Base-by-base conservation (phyloP, 306 rosid species). In the Corylus americana region DNA sequence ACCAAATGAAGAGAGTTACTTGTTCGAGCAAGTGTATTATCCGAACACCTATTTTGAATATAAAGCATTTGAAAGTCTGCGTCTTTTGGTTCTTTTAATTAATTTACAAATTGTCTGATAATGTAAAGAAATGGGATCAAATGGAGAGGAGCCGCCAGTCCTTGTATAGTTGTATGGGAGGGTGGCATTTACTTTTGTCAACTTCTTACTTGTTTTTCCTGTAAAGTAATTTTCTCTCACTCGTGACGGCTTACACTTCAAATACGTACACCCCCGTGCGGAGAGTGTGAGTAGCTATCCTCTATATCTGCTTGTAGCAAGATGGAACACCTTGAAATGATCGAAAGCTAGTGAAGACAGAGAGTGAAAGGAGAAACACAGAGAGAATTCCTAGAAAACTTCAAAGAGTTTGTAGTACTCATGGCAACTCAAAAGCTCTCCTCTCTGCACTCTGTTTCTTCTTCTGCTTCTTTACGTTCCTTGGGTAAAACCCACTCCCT, bases 361-460 rank as follows among this genome's bases (percentile, higher is more conserved):
- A 12, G 17, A 68, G 59, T 16, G 63, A 62, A 22, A 53, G 67
- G 14, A 35, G 11, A 20, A 59, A 20, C 25, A 42, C 45, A 42
- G 8, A 59, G 0, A 22, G 0, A 22, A 22, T 58, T 58, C 71
- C 11, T 37, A 37, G 71, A 67, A 13, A 67, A 14, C 48, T 67
- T 67, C 45, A 16, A 10, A 69, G 29, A 69, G 45, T 37, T 45
- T 58, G 29, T 64, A 79, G 71, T 51, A 18, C 22, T 73, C 81
- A 85, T 85, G 88, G 85, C 88, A 35, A 0, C 73, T 74, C 42
- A 71, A 75, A 55, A 71, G 72, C 78, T 85, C 58, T 79, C 81
- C 59, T 75, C 76, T 13, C 58, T 79, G 64, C 80, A 6, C 22
- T 29, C 74, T 50, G 59, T 47, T 11, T 53, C 79, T 68, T 73